Evolutionary conservation across 1,139 yeast species (phyloP), one percentile per base, ranked within the genome.

Genomic region (Debaryomyces udenii): DNA sequence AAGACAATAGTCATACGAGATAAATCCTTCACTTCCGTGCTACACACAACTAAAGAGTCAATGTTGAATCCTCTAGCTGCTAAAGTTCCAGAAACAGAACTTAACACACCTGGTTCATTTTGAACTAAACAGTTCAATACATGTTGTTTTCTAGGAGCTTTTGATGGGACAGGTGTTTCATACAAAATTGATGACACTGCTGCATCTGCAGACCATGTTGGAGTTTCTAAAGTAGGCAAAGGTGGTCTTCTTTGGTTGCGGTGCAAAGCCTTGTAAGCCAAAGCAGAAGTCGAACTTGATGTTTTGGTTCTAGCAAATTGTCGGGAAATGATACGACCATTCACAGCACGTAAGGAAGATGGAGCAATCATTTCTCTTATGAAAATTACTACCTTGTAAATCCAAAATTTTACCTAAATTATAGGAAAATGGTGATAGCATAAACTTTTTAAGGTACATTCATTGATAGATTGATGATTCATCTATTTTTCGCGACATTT

Each of bases 41-140:
- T 88, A 65, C 97, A 91, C 37, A 93, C 99, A 45, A 93, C 97
- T 53, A 93, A 78, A 6, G 98, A 91, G 65, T 93, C 99, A 59
- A 93, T 93, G 69, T 93, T 93, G 80, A 93, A 93, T 9, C 99
- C 99, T 63, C 99, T 80, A 32, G 97, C 98, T 28, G 99, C 99
- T 54, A 93, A 76, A 38, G 96, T 91, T 43, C 98, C 96, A 3
- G 98, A 86, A 37, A 93, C 89, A 42, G 94, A 80, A 35, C 96
- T 85, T 57, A 93, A 75, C 39, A 93, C 99, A 74, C 99, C 99
- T 4, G 99, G 99, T 69, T 93, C 99, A 67, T 93, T 91, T 68
- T 93, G 99, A 27, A 93, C 99, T 62, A 93, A 77, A 70, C 99
- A 93, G 76, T 93, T 94, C 63, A 93, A 76, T 35, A 93, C 95